Percentiles rank a stretch among this genome's conserved stretches.
Evolutionary conservation across 2,329 filamentous ascomycete genomes (phyloP).

Genomic region (Thelonectria rubi): DNA sequence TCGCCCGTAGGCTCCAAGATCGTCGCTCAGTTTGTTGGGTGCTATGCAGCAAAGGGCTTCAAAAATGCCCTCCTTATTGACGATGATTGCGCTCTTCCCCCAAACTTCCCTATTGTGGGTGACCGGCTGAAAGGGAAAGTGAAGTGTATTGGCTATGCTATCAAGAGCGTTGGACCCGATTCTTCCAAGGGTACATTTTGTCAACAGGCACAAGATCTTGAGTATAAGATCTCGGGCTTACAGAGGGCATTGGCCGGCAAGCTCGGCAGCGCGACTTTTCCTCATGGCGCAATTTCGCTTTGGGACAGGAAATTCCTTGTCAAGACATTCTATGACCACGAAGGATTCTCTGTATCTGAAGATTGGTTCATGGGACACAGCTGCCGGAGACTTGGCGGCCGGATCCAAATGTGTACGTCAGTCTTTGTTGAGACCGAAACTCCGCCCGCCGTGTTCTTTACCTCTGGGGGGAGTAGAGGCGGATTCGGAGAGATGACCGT

Average conservation of each 20-base stretch:
- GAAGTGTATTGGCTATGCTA: conserved; percentile 24
- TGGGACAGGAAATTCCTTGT: conserved; percentile 25
- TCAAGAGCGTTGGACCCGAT: conserved; percentile 26
- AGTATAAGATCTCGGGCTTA: conserved; percentile 28
- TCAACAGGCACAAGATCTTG: conserved; percentile 26
- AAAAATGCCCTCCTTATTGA: conserved; percentile 25
- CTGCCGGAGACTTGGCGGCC: conserved; percentile 15
- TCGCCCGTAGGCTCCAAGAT: conserved; percentile 27
- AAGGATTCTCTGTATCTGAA: conserved; percentile 23
- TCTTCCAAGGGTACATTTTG: conserved; percentile 17
- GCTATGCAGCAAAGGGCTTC: conserved; percentile 13
- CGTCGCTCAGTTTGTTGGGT: conserved; percentile 24
- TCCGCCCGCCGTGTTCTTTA: conserved; percentile 22
- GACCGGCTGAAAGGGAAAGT: conserved; percentile 17
- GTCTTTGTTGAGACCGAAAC: conserved; percentile 29
- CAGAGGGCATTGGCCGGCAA: conserved; percentile 11
- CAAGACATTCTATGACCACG: conserved; percentile 22
- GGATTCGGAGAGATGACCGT: conserved; percentile 27
- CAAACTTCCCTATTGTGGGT: conserved; percentile 21
- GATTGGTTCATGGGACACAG: conserved; percentile 28
- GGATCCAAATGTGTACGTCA: conserved; percentile 26
- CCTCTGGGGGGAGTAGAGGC: conserved; percentile 12
- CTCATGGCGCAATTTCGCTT: conserved; percentile 23
- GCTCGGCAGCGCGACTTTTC: conserved; percentile 22
- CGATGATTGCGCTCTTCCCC: conserved; percentile 21